phyloP scores from a whole-genome alignment of 169 alveolate genomes.

The Plasmodium vinckei region DNA sequence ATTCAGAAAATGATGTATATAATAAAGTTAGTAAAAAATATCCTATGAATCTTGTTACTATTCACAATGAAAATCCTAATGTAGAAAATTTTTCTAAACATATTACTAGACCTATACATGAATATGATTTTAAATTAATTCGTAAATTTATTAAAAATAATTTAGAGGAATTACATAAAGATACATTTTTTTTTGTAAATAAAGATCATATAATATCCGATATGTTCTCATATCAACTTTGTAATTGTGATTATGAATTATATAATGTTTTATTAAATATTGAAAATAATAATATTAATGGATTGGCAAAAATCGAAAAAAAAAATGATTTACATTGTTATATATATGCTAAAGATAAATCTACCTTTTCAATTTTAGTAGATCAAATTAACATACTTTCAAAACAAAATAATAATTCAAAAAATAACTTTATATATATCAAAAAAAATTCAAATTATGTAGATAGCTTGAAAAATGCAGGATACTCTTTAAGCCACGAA shows the following conservation, averaged over 20 bases:
- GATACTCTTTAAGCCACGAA: not conserved
- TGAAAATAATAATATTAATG: slow-evolving; percentile 8
- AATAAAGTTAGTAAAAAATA: slow-evolving; percentile 7
- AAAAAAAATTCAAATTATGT: slow-evolving; percentile 31
- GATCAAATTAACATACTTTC: slow-evolving; percentile 18
- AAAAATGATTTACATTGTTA: slow-evolving; percentile 36
- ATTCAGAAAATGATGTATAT: not conserved
- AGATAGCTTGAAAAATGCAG: not conserved
- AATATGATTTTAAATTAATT: slow-evolving; percentile 42
- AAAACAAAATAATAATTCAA: not conserved
- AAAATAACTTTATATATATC: slow-evolving; percentile 1
- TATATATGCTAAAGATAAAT: slow-evolving; percentile 33
- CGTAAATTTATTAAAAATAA: slow-evolving; percentile 28
- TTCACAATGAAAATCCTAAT: not conserved
- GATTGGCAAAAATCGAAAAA: slow-evolving; percentile 43
- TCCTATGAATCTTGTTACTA: slow-evolving; percentile 35
- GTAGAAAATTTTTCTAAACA: not conserved
- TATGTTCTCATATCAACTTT: slow-evolving; percentile 40
- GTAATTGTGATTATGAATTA: slow-evolving; percentile 51
- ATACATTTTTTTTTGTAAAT: slow-evolving; percentile 29
- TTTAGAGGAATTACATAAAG: slow-evolving; percentile 19
- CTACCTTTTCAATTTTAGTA: slow-evolving; percentile 10
- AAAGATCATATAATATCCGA: slow-evolving; percentile 17
- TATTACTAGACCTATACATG: slow-evolving; percentile 32
- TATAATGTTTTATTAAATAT: slow-evolving; percentile 40